Percentiles rank a stretch among this genome's conserved stretches.
These are phyloP conservation scores for Malbranchea zuffiana DNA, from an alignment of 2,329 filamentous ascomycete species.

Conservation along the genomic window DNA sequence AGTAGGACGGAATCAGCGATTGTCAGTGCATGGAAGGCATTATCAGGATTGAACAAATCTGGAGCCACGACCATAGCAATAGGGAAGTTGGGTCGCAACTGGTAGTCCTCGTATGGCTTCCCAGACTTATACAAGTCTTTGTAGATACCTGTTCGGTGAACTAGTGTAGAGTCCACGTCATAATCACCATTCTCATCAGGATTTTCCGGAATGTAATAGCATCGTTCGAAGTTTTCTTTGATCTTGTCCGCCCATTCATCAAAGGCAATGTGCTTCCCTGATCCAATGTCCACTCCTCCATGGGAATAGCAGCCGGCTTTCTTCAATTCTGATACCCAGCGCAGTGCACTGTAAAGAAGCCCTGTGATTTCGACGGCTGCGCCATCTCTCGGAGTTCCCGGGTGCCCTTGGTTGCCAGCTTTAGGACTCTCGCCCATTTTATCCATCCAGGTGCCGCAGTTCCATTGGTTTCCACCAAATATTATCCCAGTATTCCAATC, in stretches of 20 bases:
- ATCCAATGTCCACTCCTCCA: slow-evolving; percentile 56
- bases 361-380: slow-evolving; percentile 93
- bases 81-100: slow-evolving; percentile 84
- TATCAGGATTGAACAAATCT: slow-evolving; percentile 65
- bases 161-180: slow-evolving; percentile 64
- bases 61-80: slow-evolving; percentile 94
- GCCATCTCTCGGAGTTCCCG: slow-evolving; percentile 92
- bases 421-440: slow-evolving; percentile 98
- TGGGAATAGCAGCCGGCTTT: slow-evolving; percentile 61
- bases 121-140: slow-evolving; percentile 91
- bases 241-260: slow-evolving; percentile 68
- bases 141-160: slow-evolving; percentile 93
- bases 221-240: slow-evolving; percentile 78
- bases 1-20: slow-evolving; percentile 68
- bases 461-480: slow-evolving; percentile 85
- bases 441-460: slow-evolving; percentile 99
- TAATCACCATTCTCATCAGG: slow-evolving; percentile 61
- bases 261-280: slow-evolving; percentile 56
- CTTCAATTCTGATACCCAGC: slow-evolving; percentile 63
- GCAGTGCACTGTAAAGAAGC: slow-evolving; percentile 76
- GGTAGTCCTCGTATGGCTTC: slow-evolving; percentile 96
- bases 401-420: slow-evolving; percentile 83
- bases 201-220: slow-evolving; percentile 72
- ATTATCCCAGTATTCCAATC: slow-evolving; percentile 88
- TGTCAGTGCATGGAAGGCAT: slow-evolving; percentile 69